These are phyloP conservation scores for Calonectria henricotiae DNA, from an alignment of 2,329 filamentous ascomycete species.

Conservation along the genomic window DNA sequence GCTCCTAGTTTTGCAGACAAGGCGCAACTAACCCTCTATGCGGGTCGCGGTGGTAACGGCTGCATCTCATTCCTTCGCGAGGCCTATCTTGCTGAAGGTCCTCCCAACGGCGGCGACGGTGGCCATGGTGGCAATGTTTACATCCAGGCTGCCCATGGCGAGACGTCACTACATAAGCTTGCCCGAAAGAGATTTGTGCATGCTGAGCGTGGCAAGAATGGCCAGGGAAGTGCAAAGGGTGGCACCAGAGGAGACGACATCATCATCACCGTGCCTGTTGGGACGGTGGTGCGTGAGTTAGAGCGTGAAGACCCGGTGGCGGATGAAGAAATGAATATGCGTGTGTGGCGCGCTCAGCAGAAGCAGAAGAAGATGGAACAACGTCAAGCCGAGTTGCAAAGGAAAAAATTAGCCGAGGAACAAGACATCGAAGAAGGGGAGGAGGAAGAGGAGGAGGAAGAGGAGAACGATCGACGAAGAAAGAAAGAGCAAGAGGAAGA, in stretches of 20 bases:
- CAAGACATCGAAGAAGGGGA: conserved; percentile 39
- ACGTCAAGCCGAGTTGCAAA: conserved; percentile 57
- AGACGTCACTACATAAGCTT: conserved; percentile 95
- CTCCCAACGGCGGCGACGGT: conserved; percentile 95
- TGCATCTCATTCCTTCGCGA: conserved; percentile 96
- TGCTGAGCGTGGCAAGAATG: conserved; percentile 83
- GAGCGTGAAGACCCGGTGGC: conserved; percentile 83
- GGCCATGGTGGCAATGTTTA: conserved; percentile 94
- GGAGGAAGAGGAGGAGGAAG: conserved; percentile 43
- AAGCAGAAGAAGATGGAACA: conserved; percentile 56
- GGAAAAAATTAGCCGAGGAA: conserved; percentile 36
- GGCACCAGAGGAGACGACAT: conserved; percentile 90
- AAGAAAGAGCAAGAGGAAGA: conserved; percentile 41
- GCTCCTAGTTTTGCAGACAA: conserved; percentile 89
- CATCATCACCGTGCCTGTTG: conserved; percentile 91
- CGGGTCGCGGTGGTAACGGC: conserved; percentile 89
- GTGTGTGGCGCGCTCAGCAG: conserved; percentile 54
- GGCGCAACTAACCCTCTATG: conserved; percentile 82
- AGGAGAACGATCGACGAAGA: conserved; percentile 40
- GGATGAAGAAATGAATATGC: conserved; percentile 70
- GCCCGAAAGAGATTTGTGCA: conserved; percentile 83
- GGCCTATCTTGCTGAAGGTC: conserved; percentile 89
- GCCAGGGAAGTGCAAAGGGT: conserved; percentile 80
- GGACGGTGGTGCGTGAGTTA: conserved; percentile 90
- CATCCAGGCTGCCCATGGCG: conserved; percentile 91